Percentiles rank a stretch among this genome's conserved stretches.
phyloP scores from a whole-genome alignment of 257 asterid genomes.

The Fraxinus excelsior region DNA sequence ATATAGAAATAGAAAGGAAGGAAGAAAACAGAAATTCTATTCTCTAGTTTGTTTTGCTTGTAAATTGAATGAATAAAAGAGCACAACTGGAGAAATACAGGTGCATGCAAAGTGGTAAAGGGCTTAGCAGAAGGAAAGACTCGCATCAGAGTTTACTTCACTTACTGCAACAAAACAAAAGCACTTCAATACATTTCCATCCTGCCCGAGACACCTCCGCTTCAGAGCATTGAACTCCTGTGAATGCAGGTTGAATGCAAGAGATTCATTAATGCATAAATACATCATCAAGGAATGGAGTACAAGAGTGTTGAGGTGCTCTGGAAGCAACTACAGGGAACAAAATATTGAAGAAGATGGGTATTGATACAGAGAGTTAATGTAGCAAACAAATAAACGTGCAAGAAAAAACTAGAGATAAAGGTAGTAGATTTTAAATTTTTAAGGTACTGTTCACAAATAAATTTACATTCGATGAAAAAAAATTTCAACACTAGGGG shows the following conservation, averaged over 20 bases:
- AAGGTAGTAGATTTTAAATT: constrained; percentile 8
- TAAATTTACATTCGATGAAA: not conserved
- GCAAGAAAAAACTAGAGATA: constrained; percentile 17
- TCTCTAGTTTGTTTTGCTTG: not conserved
- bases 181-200: constrained; percentile 79
- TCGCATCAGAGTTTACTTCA: constrained; percentile 13
- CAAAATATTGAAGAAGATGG: constrained; percentile 9
- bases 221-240: constrained; percentile 93
- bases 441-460: constrained; percentile 14
- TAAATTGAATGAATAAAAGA: constrained; percentile 8
- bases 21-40: not conserved
- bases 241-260: constrained; percentile 26
- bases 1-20: not conserved
- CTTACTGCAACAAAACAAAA: constrained; percentile 88
- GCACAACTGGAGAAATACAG: constrained; percentile 2
- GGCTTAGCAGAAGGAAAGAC: constrained; percentile 7
- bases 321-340: constrained; percentile 11
- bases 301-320: not conserved
- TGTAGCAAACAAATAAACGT: constrained; percentile 3
- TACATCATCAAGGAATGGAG: constrained; percentile 12
- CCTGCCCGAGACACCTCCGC: constrained; percentile 77
- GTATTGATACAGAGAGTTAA: not conserved
- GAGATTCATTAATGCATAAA: constrained; percentile 18
- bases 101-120: constrained; percentile 16
- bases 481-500: constrained; percentile 3